phyloP scores from a whole-genome alignment of 345 rosid species.

The Abelmoschus esculentus region DNA sequence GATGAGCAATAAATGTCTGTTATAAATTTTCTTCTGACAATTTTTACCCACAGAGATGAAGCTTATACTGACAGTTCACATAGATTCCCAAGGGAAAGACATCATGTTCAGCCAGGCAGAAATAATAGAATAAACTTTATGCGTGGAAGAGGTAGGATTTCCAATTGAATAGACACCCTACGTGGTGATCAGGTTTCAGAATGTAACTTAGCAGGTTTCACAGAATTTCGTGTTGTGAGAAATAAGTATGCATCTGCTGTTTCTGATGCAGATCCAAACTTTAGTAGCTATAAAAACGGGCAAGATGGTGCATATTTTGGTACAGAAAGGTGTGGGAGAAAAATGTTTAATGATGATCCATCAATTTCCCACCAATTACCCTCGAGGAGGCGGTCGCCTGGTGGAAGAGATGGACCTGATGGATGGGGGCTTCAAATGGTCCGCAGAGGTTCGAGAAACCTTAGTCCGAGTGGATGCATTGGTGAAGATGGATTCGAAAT shows the following conservation, averaged over 20 bases:
- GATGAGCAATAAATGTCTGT: not conserved
- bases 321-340: constrained; percentile 57
- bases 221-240: constrained; percentile 29
- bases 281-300: constrained; percentile 40
- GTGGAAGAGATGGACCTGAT: constrained; percentile 39
- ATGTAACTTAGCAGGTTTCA: constrained; percentile 27
- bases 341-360: constrained; percentile 32
- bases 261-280: constrained; percentile 35
- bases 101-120: constrained; percentile 41
- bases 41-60: constrained; percentile 43
- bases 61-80: constrained; percentile 26
- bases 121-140: constrained; percentile 44
- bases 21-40: constrained; percentile 4
- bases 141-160: constrained; percentile 58
- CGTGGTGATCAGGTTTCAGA: constrained; percentile 44
- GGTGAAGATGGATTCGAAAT: constrained; percentile 51
- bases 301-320: constrained; percentile 42
- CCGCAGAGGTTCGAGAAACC: constrained; percentile 46
- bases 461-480: constrained; percentile 32
- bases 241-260: constrained; percentile 33
- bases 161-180: constrained; percentile 34
- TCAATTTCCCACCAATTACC: constrained; percentile 31
- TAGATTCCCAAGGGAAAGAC: constrained; percentile 46
- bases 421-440: constrained; percentile 35
- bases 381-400: constrained; percentile 46